phyloP scores from a whole-genome alignment of 495 filamentous ascomycete genomes.

The Bryoglossum gracile region DNA sequence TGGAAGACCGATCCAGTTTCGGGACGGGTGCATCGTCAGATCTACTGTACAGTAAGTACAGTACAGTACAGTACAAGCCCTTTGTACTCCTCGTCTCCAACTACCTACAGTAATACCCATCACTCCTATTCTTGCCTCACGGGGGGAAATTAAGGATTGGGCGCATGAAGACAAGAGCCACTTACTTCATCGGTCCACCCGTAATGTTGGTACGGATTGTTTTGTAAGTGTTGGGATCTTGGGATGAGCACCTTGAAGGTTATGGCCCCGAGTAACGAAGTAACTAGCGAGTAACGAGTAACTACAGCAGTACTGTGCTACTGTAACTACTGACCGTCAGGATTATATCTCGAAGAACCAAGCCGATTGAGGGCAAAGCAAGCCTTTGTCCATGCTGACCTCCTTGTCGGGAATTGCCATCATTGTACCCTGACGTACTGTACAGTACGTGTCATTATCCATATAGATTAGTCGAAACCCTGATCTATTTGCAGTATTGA shows the following conservation, averaged over 20 bases:
- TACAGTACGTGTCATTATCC: no score
- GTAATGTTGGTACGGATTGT: not conserved
- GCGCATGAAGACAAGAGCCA: slow-evolving; percentile 7
- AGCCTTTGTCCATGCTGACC: no score
- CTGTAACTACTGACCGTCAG: not conserved
- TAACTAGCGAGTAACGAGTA: not conserved
- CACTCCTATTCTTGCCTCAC: not conserved
- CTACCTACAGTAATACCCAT: not conserved
- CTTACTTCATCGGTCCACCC: slow-evolving; percentile 10
- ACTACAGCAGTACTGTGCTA: not conserved
- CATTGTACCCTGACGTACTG: no score
- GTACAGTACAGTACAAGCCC: not conserved
- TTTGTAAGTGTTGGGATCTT: not conserved
- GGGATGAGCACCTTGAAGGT: not conserved
- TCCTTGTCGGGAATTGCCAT: no score
- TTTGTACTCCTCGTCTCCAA: not conserved
- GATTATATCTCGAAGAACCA: not conserved
- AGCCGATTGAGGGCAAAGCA: not conserved
- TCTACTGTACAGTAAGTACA: not conserved
- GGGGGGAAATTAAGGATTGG: not conserved
- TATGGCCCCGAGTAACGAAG: not conserved
- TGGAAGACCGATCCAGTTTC: not conserved
- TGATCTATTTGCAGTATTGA: not conserved
- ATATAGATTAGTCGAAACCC: not conserved
- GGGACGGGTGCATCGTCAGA: not conserved